Base-by-base conservation (phyloP, 1,139 yeast genomes). In the Torulaspora pretoriensis region DNA sequence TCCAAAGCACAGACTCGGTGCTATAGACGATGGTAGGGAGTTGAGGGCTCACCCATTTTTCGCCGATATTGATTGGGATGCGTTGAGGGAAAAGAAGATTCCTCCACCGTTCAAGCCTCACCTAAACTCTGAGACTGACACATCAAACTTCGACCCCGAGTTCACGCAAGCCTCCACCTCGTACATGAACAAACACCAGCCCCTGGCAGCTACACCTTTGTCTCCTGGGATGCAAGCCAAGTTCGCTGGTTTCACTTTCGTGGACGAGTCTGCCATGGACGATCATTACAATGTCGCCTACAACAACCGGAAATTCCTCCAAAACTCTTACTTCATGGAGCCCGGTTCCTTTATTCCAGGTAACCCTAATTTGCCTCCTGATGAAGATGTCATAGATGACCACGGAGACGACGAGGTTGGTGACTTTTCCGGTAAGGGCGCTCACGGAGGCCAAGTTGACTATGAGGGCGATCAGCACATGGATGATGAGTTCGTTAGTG, bases 31-130 rank as follows among this genome's bases (percentile, higher is more conserved):
- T 67, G 97, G 97, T 0, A 76, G 89, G 52, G 98, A 92, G 68
- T 75, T 92, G 54, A 78, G 85, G 62, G 92, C 86, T 1, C 98
- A 92, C 68, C 83, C 95, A 8, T 92, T 92, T 60, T 90, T 92
- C 68, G 75, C 76, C 45, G 97, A 92, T 58, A 75, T 92, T 51
- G 95, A 92, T 65, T 92, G 97, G 98, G 78, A 78, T 26, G 72
- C 84, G 45, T 72, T 92, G 51, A 75, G 75, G 53, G 75, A 80
- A 52, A 90, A 88, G 71, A 84, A 84, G 61, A 78, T 92, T n/a
- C 95, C 96, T 38, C 98, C 98, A 27, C 98, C 98, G 2, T 90
- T 89, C 71, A 88, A 89, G 65, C 98, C 98, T 2, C 96, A 88
- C 63, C 77, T 92, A 54, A 71, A 85, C 6, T 83, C 89, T 30